Conservation (phyloP, 2,329 filamentous ascomycete species). For the Mollisiaceae sp. region DNA sequence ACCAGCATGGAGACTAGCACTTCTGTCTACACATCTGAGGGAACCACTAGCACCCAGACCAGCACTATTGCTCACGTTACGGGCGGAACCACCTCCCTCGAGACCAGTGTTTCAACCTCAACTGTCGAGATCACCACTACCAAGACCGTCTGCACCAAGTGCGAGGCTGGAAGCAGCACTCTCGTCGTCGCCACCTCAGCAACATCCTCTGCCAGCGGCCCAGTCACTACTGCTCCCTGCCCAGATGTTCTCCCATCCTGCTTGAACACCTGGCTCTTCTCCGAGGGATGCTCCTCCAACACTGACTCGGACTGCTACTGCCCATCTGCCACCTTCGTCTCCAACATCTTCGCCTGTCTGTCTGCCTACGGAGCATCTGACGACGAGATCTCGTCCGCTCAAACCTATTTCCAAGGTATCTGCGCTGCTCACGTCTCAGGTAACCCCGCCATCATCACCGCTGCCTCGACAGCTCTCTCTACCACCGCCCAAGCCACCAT, state of each 20-base stretch:
- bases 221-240: slow-evolving; percentile 47
- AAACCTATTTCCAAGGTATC: slow-evolving; percentile 89
- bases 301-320: slow-evolving; percentile 86
- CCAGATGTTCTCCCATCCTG: slow-evolving; percentile 82
- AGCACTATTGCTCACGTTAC: slow-evolving; percentile 34
- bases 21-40: slow-evolving; percentile 42
- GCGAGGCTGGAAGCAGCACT: slow-evolving; percentile 26
- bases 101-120: slow-evolving; percentile 35
- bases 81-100: slow-evolving; percentile 30
- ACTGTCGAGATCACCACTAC: slow-evolving; percentile 44
- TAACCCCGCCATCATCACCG: slow-evolving; percentile 88
- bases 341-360: slow-evolving; percentile 81
- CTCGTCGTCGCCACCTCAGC: slow-evolving; percentile 34
- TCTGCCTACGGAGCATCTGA: slow-evolving; percentile 73
- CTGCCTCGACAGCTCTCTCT: slow-evolving; percentile 65
- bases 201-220: slow-evolving; percentile 36
- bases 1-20: slow-evolving; percentile 25
- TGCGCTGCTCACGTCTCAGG: slow-evolving; percentile 75
- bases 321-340: slow-evolving; percentile 75
- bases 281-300: slow-evolving; percentile 80
- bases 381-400: slow-evolving; percentile 69
- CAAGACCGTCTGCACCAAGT: slow-evolving; percentile 39
- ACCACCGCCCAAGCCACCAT: slow-evolving; percentile 48
- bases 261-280: slow-evolving; percentile 87
- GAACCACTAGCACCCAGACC: slow-evolving; percentile 36